phyloP scores from a whole-genome alignment of 805 yeast genomes.

The Hanseniaspora taiwanica region DNA sequence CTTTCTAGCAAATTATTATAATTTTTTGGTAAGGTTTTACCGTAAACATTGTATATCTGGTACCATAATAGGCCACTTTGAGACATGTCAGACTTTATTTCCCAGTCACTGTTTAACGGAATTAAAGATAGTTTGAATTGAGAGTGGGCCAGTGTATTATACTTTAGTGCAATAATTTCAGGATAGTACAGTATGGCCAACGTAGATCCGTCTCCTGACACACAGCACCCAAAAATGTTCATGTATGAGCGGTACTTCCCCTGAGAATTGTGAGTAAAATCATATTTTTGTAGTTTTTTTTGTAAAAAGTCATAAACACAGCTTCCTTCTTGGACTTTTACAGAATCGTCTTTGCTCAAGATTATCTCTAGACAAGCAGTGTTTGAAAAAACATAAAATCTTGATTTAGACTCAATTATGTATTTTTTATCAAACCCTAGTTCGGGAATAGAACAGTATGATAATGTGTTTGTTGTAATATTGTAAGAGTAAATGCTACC shows the following conservation, averaged over 20 bases:
- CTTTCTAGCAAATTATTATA: background rate
- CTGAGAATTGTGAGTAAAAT: background rate
- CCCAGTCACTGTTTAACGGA: constrained; percentile 19
- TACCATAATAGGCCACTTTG: constrained; percentile 23
- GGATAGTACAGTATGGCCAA: constrained; percentile 18
- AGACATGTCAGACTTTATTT: constrained; percentile 8
- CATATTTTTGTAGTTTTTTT: background rate
- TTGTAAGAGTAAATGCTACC: background rate
- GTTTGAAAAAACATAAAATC: background rate
- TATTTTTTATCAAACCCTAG: background rate
- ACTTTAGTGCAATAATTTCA: constrained; percentile 17
- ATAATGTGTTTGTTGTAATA: background rate
- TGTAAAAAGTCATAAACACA: background rate
- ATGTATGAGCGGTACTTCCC: background rate
- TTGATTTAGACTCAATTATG: background rate
- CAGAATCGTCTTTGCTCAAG: background rate
- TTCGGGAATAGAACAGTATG: background rate
- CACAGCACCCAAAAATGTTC: constrained; percentile 16
- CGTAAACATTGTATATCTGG: constrained; percentile 20
- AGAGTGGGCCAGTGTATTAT: constrained; percentile 18
- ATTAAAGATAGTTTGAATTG: constrained; percentile 15
- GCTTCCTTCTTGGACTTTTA: background rate
- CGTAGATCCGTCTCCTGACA: constrained; percentile 19
- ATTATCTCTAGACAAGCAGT: background rate
- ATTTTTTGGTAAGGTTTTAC: constrained; percentile 11